Evolutionary conservation across 192 early-diverging fungal species (phyloP).

Genomic region (Oehlia diaphana): DNA sequence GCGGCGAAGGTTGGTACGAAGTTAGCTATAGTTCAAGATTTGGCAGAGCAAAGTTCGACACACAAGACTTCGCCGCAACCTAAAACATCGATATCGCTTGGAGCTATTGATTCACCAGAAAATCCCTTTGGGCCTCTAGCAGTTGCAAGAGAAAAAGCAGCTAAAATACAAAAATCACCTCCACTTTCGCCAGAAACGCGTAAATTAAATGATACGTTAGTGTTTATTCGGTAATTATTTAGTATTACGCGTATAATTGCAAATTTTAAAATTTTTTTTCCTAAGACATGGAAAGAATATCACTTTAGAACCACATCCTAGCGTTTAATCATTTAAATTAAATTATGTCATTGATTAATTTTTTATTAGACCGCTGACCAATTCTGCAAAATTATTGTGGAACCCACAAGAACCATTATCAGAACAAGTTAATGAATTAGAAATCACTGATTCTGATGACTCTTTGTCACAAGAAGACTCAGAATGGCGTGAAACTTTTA

Average conservation of each 20-base stretch:
- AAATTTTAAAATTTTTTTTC: background rate
- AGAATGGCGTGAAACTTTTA: background rate
- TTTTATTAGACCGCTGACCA: background rate
- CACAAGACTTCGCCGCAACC: background rate
- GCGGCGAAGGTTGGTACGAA: background rate
- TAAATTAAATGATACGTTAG: background rate
- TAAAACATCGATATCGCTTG: background rate
- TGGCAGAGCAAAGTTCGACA: background rate
- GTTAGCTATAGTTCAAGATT: background rate
- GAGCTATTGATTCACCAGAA: background rate
- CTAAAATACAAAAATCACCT: background rate
- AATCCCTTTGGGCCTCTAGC: background rate
- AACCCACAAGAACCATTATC: background rate
- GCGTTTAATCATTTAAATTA: background rate
- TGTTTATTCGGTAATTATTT: background rate
- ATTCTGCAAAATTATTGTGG: background rate
- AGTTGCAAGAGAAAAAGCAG: background rate
- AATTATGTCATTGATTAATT: background rate
- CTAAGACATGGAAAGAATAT: background rate
- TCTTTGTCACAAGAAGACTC: background rate
- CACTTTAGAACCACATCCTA: background rate
- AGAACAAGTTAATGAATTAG: background rate
- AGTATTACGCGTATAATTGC: background rate
- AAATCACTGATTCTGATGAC: background rate
- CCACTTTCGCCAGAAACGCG: background rate